A percentile compares a stretch with the other conserved stretches of the same genome.
phyloP scores from a whole-genome alignment of 306 rosid genomes.

The Ormosia emarginata region DNA sequence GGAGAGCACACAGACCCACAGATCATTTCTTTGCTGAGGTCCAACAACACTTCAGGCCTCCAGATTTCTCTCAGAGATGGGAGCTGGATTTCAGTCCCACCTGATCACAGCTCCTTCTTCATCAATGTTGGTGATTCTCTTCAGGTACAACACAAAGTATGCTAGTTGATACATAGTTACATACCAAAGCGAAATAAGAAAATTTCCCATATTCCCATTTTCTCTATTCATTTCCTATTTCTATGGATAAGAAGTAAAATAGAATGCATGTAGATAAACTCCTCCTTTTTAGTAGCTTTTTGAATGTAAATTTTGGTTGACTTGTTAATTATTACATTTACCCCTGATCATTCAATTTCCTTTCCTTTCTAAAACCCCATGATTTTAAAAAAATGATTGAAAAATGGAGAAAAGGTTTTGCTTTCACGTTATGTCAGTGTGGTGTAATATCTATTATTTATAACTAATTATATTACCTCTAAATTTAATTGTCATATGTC shows the following conservation, averaged over 20 bases:
- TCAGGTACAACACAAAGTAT: slow-evolving; percentile 52
- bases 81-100: slow-evolving; percentile 83
- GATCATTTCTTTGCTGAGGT: slow-evolving; percentile 81
- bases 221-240: not conserved
- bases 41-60: slow-evolving; percentile 93
- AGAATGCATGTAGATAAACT: slow-evolving; percentile 3
- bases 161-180: not conserved
- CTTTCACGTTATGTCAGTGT: slow-evolving; percentile 15
- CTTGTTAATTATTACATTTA: slow-evolving; percentile 5
- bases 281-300: not conserved
- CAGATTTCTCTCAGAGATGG: slow-evolving; percentile 78
- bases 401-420: not conserved
- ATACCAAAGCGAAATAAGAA: not conserved
- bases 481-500: too few species aligned
- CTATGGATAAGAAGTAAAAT: not conserved
- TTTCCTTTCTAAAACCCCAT: not conserved
- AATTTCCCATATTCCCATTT: not conserved
- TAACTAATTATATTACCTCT: too few species aligned
- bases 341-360: not conserved
- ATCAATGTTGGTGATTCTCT: slow-evolving; percentile 95
- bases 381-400: not conserved
- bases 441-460: not conserved
- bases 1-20: slow-evolving; percentile 99
- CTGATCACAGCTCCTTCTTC: slow-evolving; percentile 88
- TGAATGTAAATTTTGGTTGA: not conserved